Conservation (phyloP, 495 filamentous ascomycete species). For the Neurospora cerealis region DNA sequence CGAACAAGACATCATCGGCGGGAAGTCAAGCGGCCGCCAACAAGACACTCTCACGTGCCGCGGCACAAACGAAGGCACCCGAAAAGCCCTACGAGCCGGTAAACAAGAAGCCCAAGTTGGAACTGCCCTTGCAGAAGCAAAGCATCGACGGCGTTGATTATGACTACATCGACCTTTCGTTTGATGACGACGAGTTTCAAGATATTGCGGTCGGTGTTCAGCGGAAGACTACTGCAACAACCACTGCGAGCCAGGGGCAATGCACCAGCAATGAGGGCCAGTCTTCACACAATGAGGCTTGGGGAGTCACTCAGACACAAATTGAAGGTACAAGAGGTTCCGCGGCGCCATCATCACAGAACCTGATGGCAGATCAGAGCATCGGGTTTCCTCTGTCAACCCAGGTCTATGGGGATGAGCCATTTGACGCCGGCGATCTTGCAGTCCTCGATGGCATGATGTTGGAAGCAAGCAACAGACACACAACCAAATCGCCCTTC, state of each 20-base stretch:
- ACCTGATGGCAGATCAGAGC: not conserved
- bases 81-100: not conserved
- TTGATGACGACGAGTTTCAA: constrained; percentile 6
- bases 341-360: not conserved
- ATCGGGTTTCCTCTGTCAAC: not conserved
- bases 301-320: not conserved
- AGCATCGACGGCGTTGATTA: constrained; percentile 11
- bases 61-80: not conserved
- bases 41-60: not conserved
- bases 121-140: not conserved
- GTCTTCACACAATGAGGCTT: not conserved
- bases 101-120: not conserved
- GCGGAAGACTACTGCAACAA: not conserved
- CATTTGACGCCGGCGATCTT: not conserved
- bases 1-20: not conserved
- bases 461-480: not conserved
- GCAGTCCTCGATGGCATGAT: not conserved
- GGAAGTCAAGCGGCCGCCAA: not conserved
- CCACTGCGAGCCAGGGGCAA: not conserved
- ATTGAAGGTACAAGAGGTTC: not conserved
- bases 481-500: not conserved
- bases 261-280: not conserved
- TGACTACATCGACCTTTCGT: constrained; percentile 30
- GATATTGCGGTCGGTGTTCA: not conserved
- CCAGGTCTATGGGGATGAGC: not conserved